Conservation (phyloP, 345 rosid genomes). For the Viola odorata region DNA sequence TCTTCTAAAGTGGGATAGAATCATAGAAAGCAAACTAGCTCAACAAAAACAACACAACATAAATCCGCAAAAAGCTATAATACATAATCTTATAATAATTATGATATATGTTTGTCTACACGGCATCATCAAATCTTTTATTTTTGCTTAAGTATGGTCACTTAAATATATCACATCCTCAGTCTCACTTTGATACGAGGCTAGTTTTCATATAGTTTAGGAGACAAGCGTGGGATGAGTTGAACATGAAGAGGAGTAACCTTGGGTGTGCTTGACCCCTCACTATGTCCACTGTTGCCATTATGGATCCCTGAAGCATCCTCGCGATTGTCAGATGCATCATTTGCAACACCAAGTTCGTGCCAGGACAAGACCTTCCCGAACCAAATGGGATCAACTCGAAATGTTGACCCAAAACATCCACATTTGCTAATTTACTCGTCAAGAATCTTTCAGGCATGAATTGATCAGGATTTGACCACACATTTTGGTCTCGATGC, state of each 20-base stretch:
- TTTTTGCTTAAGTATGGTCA: too few relatives aligned
- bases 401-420: conserved; percentile 2
- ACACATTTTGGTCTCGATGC: conserved; percentile 1
- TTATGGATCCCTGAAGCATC: not conserved
- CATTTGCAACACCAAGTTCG: conserved; percentile 4
- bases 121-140: too few relatives aligned
- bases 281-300: conserved; percentile 8
- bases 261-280: not conserved
- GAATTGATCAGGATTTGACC: conserved; percentile 6
- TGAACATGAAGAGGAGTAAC: conserved; percentile 1
- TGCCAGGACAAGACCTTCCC: conserved; percentile 11
- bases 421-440: not conserved
- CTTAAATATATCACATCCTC: too few relatives aligned
- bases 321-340: conserved; percentile 1
- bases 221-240: conserved; percentile 4
- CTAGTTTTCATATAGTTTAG: not conserved
- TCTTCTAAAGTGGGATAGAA: too few relatives aligned
- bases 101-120: too few relatives aligned
- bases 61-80: too few relatives aligned
- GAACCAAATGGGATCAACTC: conserved; percentile 5
- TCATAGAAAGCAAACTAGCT: too few relatives aligned
- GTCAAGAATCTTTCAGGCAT: conserved; percentile 7
- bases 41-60: too few relatives aligned
- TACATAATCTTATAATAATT: too few relatives aligned
- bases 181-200: too few relatives aligned